phyloP scores from a whole-genome alignment of 495 filamentous ascomycete species.

The Aspergillus cavernicola region DNA sequence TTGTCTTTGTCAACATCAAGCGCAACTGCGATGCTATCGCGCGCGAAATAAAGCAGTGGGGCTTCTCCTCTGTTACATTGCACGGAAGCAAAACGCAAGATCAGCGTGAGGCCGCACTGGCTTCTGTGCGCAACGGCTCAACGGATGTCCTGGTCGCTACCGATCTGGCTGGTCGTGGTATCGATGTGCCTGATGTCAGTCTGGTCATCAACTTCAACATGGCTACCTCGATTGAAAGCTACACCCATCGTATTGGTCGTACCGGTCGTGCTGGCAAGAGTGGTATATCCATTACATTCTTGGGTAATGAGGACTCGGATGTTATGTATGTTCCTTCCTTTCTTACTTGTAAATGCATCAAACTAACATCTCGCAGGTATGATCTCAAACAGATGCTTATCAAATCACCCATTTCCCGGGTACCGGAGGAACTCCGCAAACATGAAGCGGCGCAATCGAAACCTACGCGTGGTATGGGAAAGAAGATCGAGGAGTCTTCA shows the following conservation, averaged over 20 bases:
- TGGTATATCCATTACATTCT: conserved; percentile 94
- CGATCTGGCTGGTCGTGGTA: conserved; percentile 95
- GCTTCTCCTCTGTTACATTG: conserved; percentile 84
- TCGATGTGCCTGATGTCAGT: conserved; percentile 92
- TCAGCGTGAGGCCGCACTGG: conserved; percentile 90
- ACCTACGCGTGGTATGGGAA: conserved; percentile 52
- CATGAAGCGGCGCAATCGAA: conserved; percentile 94
- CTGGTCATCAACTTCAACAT: conserved; percentile 99
- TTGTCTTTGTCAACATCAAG: conserved; percentile 99
- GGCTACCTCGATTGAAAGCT: conserved; percentile 88
- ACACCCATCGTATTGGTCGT: conserved; percentile 96
- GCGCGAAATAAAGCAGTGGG: conserved; percentile 91
- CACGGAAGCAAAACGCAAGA: conserved; percentile 97
- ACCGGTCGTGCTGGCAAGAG: conserved; percentile 98
- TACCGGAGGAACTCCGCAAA: conserved; percentile 89
- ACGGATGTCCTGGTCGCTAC: conserved; percentile 95
- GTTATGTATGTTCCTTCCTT: conserved; percentile 64
- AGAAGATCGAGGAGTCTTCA: conserved; percentile 61
- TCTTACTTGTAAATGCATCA: too few species aligned
- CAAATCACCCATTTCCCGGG: conserved; percentile 83
- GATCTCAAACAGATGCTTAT: conserved; percentile 95
- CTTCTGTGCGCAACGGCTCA: conserved; percentile 73
- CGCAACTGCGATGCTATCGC: conserved; percentile 97
- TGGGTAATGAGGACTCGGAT: conserved; percentile 89
- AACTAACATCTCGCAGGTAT: conserved; percentile 38